Percentiles rank a stretch among this genome's conserved stretches.
phyloP scores from a whole-genome alignment of 805 yeast species.

The Ogataea methylovora region DNA sequence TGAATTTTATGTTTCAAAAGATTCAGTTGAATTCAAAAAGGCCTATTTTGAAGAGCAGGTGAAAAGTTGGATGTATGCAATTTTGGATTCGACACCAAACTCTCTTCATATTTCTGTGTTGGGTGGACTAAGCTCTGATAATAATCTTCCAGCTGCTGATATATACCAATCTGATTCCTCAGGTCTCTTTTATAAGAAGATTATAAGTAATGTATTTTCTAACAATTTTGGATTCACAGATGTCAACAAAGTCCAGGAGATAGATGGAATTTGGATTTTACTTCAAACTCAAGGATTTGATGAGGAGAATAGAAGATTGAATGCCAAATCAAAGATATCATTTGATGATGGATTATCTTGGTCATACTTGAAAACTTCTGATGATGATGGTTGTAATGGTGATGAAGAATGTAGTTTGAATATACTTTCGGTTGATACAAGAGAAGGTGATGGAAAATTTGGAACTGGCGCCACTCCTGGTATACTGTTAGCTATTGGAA shows the following conservation, averaged over 20 bases:
- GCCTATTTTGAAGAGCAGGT: slow-evolving; percentile 33
- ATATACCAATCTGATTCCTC: slow-evolving; percentile 49
- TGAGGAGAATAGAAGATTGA: slow-evolving; percentile 20
- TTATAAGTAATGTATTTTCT: slow-evolving; percentile 31
- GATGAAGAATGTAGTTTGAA: slow-evolving; percentile 44
- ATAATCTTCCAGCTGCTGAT: slow-evolving; percentile 19
- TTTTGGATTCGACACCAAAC: slow-evolving; percentile 33
- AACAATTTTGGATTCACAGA: slow-evolving; percentile 29
- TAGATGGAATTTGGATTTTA: slow-evolving; percentile 59
- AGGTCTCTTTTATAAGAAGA: slow-evolving; percentile 45
- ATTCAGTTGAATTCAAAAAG: slow-evolving; percentile 31
- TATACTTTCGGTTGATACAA: slow-evolving; percentile 23
- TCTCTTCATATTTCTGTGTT: slow-evolving; percentile 34
- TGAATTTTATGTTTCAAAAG: slow-evolving; percentile 38
- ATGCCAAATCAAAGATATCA: slow-evolving; percentile 31
- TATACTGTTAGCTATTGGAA: slow-evolving; percentile 61
- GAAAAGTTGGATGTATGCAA: slow-evolving; percentile 27
- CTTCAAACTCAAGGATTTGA: slow-evolving; percentile 14
- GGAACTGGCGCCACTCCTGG: slow-evolving; percentile 51
- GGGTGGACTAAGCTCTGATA: slow-evolving; percentile 13
- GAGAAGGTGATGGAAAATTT: slow-evolving; percentile 34
- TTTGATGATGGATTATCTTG: slow-evolving; percentile 49
- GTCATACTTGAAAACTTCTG: slow-evolving; percentile 37
- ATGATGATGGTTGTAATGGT: slow-evolving; percentile 36
- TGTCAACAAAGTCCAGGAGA: slow-evolving; percentile 36